Base-by-base conservation (phyloP, 768 basidiomycete genomes). In the Boletus reticuloceps region DNA sequence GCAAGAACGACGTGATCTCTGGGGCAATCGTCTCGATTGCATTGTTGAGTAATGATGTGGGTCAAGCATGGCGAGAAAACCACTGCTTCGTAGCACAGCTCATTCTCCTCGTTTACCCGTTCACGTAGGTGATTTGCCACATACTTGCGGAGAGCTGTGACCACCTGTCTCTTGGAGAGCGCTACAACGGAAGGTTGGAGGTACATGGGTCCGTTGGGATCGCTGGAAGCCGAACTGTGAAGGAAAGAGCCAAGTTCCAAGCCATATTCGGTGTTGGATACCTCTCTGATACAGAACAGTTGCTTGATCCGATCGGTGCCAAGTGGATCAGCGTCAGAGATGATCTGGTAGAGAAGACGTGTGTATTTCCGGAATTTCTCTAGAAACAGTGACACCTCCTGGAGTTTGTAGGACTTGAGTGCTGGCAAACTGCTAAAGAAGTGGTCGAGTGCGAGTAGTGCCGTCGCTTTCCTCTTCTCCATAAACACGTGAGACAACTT, bases 21-120 rank as follows among this genome's bases (percentile, higher is more conserved):
- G 20, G 20, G 20, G 20, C 20, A 20, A 20, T 20, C 20, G 20
- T 20, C 20, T 20, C 20, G 20, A 20, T 20, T 20, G 20, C 20
- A 20, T 20, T 20, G 20, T 20, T 20, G 1, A 41, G 29, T 62
- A 17, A 74, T 45, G 4, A 69, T 61, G 51, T 63, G 74, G 1
- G 56, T 59, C 14, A 81, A 62, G 52, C 82, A 82, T 3, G 73
- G 74, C 1, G 69, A 69, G 43, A 81, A 51, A 27, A 27, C 70
- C 0, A 50, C 47, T 2, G 72, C 63, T 13, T 57, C 41, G 50
- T 47, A 60, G 51, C 75, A 78, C 4, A 62, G 39, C 5, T 64
- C 50, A n/a, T 75, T 71, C 59, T 79, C 74, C 32, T 65, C 61
- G 3, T 25, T 42, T 34, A 80, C 69, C 10, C 58, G 57, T 16